Evolutionary conservation across 805 yeast species (phyloP).

Genomic region (Pichia membranifaciens): DNA sequence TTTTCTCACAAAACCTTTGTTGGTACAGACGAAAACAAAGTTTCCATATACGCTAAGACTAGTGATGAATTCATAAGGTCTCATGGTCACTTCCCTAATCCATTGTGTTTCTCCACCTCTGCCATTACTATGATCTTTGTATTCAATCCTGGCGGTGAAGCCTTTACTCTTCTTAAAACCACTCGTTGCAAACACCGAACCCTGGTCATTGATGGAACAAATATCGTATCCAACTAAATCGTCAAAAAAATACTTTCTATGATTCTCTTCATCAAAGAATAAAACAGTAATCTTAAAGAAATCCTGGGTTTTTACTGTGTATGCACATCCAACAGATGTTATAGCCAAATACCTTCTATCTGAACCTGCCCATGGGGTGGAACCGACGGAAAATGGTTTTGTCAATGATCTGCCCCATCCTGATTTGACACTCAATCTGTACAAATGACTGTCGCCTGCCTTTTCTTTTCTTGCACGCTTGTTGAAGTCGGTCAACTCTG

Average conservation of each 20-base stretch:
- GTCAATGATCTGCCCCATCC: conserved; percentile 12
- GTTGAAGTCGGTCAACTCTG: conserved; percentile 11
- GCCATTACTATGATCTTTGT: conserved; percentile 61
- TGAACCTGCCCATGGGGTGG: conserved; percentile 67
- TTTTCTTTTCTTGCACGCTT: conserved; percentile 8
- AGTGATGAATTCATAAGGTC: conserved; percentile 51
- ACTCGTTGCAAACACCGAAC: conserved; percentile 54
- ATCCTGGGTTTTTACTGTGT: conserved; percentile 61
- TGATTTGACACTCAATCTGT: conserved; percentile 1
- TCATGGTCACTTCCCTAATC: conserved; percentile 50
- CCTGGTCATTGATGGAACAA: conserved; percentile 65
- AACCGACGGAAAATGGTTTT: conserved; percentile 77
- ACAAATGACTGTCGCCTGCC: neutral
- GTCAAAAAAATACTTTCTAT: conserved; percentile 79
- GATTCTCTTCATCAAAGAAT: conserved; percentile 72
- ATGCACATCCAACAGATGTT: conserved; percentile 74
- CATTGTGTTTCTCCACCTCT: conserved; percentile 71
- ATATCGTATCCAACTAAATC: conserved; percentile 68
- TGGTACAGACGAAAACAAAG: conserved; percentile 64
- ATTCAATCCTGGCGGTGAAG: conserved; percentile 38
- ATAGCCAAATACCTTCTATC: conserved; percentile 74
- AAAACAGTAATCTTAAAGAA: conserved; percentile 61
- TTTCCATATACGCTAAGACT: conserved; percentile 61
- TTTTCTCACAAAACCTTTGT: conserved; percentile 64
- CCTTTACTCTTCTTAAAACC: conserved; percentile 24